These are phyloP conservation scores for Colletotrichum brevisporum DNA, from an alignment of 2,329 filamentous ascomycete genomes.

Conservation along the genomic window DNA sequence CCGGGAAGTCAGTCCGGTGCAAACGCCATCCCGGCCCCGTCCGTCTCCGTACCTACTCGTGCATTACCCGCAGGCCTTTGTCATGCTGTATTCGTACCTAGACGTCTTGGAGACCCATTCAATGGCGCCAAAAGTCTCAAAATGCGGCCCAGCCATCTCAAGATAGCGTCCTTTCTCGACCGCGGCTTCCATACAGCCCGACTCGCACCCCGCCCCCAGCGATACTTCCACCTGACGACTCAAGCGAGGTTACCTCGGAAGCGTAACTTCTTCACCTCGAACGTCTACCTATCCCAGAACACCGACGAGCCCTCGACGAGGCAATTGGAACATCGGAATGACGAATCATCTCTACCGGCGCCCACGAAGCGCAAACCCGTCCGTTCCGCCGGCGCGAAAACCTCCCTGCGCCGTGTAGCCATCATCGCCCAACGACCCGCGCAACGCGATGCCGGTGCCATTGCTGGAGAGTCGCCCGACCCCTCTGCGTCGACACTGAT, in stretches of 20 bases:
- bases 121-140: conserved; percentile 27
- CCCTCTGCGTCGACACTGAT: conserved; percentile 62
- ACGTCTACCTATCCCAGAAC: conserved; percentile 65
- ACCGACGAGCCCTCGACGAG: conserved; percentile 47
- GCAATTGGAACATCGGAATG: conserved; percentile 24
- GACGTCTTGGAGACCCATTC: background rate
- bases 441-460: conserved; percentile 56
- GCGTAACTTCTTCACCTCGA: conserved; percentile 77
- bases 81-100: too few relatives aligned
- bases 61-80: too few relatives aligned
- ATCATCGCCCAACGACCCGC: conserved; percentile 82
- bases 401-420: conserved; percentile 86
- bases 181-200: conserved; percentile 33
- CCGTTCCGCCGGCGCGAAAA: conserved; percentile 68
- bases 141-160: conserved; percentile 37
- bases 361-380: conserved; percentile 61
- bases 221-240: conserved; percentile 63
- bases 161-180: conserved; percentile 32
- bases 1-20: background rate
- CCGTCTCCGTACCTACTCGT: too few relatives aligned
- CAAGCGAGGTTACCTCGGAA: conserved; percentile 64
- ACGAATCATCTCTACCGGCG: conserved; percentile 5
- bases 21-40: background rate
- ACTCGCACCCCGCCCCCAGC: conserved; percentile 42
- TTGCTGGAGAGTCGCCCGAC: conserved; percentile 49